Conservation (phyloP, 1,284 basidiomycete genomes). For the Fomitopsis pinicola region DNA sequence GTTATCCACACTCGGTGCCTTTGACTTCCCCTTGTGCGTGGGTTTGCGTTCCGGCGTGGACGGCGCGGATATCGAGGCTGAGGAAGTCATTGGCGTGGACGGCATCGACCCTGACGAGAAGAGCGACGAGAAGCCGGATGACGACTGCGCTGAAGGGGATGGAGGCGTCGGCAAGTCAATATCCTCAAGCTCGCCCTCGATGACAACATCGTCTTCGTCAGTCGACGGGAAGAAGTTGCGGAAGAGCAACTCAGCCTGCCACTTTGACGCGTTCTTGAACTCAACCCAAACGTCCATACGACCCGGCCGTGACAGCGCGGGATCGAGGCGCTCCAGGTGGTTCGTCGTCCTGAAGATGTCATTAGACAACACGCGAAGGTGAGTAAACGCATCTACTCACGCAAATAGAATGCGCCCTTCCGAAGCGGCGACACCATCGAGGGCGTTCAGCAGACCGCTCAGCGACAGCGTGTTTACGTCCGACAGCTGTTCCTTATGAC, state of each 20-base stretch:
- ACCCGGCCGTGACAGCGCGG: conserved; percentile 79
- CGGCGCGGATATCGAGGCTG: conserved; percentile 19
- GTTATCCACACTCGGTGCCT: conserved; percentile 16
- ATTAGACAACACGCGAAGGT: conserved; percentile 5
- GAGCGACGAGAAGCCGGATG: conserved; percentile 24
- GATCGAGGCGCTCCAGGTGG: conserved; percentile 79
- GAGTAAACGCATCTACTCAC: conserved; percentile 37
- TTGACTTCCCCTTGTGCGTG: conserved; percentile 17
- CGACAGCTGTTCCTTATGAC: conserved; percentile 57
- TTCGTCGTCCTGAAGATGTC: conserved; percentile 60
- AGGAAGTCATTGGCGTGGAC: conserved; percentile 28
- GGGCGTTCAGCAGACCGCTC: conserved; percentile 77
- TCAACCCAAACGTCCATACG: conserved; percentile 90
- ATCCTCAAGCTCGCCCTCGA: conserved; percentile 47
- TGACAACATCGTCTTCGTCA: conserved; percentile 41
- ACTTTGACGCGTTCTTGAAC: conserved; percentile 78
- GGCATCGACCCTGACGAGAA: conserved; percentile 15
- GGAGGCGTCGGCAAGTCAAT: conserved; percentile 41
- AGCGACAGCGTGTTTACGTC: conserved; percentile 77
- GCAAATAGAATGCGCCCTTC: conserved; percentile 83
- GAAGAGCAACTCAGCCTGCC: conserved; percentile 80
- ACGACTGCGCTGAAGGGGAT: conserved; percentile 26
- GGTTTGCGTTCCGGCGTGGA: conserved; percentile 14
- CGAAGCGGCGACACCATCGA: conserved; percentile 83
- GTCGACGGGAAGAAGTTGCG: conserved; percentile 80